These are phyloP conservation scores for Helminthosporium solani DNA, from an alignment of 2,329 filamentous ascomycete genomes.

Conservation along the genomic window DNA sequence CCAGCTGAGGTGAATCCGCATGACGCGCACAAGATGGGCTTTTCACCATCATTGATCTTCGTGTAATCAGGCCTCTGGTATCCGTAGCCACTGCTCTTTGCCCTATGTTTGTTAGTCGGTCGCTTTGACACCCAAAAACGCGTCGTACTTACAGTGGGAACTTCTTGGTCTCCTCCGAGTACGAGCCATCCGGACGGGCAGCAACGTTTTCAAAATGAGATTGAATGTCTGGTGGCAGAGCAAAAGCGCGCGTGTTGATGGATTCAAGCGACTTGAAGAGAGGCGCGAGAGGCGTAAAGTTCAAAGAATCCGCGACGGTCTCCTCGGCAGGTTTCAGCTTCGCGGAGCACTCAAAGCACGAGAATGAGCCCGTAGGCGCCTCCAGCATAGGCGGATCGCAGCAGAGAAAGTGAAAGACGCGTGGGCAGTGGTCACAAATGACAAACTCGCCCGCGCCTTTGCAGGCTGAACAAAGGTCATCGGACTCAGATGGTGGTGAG, in stretches of 20 bases:
- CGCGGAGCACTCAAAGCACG: constrained; percentile 60
- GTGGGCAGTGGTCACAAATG: constrained; percentile 89
- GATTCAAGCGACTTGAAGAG: constrained; percentile 66
- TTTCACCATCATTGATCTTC: constrained; percentile 70
- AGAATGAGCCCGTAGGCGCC: constrained; percentile 59
- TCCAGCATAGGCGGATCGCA: constrained; percentile 68
- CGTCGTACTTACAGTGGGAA: constrained; percentile 58
- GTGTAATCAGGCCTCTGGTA: constrained; percentile 48
- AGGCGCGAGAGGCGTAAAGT: constrained; percentile 52
- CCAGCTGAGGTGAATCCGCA: constrained; percentile 68
- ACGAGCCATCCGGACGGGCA: constrained; percentile 75
- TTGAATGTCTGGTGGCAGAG: constrained; percentile 68
- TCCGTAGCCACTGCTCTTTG: constrained; percentile 44
- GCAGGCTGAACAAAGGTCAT: constrained; percentile 87
- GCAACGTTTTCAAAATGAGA: constrained; percentile 77
- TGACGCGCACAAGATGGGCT: constrained; percentile 72
- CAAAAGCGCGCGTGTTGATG: constrained; percentile 70
- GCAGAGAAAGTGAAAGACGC: constrained; percentile 88
- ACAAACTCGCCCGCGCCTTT: constrained; percentile 80
- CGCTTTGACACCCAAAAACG: constrained; percentile 22
- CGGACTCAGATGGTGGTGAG: constrained; percentile 61
- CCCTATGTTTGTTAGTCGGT: constrained; percentile 39
- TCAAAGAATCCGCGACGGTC: constrained; percentile 13
- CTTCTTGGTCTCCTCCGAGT: constrained; percentile 66
- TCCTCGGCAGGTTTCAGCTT: constrained; percentile 29